Percentiles rank a stretch among this genome's conserved stretches.
Conservation (phyloP, 140 eudicot species). For the Senecio squalidus region DNA sequence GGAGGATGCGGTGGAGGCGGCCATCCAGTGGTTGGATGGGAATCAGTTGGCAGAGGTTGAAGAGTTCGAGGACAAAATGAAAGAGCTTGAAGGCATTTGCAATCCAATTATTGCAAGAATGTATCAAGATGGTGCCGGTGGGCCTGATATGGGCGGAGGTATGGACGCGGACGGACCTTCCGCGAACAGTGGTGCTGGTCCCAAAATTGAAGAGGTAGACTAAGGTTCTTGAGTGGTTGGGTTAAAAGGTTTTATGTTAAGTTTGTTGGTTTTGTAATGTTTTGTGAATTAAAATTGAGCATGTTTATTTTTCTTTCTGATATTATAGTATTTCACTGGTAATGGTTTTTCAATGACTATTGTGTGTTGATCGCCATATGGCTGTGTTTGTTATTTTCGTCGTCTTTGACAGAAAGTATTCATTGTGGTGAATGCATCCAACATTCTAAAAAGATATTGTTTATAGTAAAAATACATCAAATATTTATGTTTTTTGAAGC, state of each 20-base stretch:
- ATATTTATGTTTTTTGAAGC: too few relatives aligned
- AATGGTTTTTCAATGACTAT: too few relatives aligned
- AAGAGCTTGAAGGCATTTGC: conserved; percentile 12
- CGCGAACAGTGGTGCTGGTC: conserved; percentile 3
- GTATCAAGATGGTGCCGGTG: conserved; percentile 17
- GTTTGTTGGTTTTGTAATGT: neutral
- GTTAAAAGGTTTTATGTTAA: neutral
- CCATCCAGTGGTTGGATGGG: conserved; percentile 33
- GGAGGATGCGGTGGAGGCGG: conserved; percentile 32
- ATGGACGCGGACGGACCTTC: conserved; percentile 15
- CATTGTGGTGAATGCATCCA: too few relatives aligned
- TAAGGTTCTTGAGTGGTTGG: neutral
- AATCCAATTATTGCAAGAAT: conserved; percentile 17
- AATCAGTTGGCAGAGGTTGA: conserved; percentile 31
- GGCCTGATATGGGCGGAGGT: conserved; percentile 12
- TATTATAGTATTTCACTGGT: too few relatives aligned
- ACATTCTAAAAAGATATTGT: too few relatives aligned
- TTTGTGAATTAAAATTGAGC: too few relatives aligned
- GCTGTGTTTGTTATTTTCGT: too few relatives aligned
- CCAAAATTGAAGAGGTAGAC: conserved; percentile 22
- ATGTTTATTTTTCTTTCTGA: too few relatives aligned
- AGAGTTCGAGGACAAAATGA: conserved; percentile 21
- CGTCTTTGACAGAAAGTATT: too few relatives aligned
- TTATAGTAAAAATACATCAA: too few relatives aligned
- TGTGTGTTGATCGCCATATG: too few relatives aligned